Conservation (phyloP, 2,329 filamentous ascomycete genomes). For the Pseudopyricularia cyperi region DNA sequence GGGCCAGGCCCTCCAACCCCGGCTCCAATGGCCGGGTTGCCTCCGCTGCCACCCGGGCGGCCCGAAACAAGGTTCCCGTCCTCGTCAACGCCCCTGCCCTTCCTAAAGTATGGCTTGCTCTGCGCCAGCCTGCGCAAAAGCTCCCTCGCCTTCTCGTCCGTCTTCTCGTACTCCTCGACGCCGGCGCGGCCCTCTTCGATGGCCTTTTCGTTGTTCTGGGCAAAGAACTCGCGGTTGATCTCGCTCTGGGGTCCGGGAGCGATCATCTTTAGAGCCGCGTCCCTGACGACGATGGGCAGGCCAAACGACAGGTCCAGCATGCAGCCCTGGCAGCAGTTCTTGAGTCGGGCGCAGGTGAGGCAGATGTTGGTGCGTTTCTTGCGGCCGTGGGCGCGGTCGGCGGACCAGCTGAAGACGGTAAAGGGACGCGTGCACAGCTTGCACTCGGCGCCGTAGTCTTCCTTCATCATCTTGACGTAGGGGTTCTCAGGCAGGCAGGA, state of each 20-base stretch:
- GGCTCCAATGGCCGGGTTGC: constrained; percentile 37
- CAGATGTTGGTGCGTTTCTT: constrained; percentile 94
- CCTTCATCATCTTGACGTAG: constrained; percentile 98
- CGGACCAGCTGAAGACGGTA: constrained; percentile 90
- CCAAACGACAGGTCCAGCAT: constrained; percentile 97
- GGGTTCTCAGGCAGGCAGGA: constrained; percentile 92
- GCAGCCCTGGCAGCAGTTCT: constrained; percentile 98
- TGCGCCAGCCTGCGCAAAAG: constrained; percentile 72
- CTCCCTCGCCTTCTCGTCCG: constrained; percentile 73
- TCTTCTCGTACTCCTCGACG: background rate
- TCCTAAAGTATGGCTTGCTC: constrained; percentile 91
- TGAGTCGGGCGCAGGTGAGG: constrained; percentile 87
- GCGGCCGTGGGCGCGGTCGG: constrained; percentile 73
- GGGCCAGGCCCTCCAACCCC: constrained; percentile 56
- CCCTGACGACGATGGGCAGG: constrained; percentile 83
- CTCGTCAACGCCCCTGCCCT: constrained; percentile 63
- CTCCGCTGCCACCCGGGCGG: constrained; percentile 18
- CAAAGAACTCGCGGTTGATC: constrained; percentile 95
- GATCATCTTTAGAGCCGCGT: constrained; percentile 96
- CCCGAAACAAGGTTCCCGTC: constrained; percentile 25
- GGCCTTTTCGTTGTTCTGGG: constrained; percentile 90
- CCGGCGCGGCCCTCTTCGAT: constrained; percentile 76
- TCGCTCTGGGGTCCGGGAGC: constrained; percentile 83
- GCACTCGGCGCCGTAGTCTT: constrained; percentile 83
- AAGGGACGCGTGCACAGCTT: constrained; percentile 88